Base-by-base conservation (phyloP, 1,284 basidiomycete species). In the Puccinia hordei region DNA sequence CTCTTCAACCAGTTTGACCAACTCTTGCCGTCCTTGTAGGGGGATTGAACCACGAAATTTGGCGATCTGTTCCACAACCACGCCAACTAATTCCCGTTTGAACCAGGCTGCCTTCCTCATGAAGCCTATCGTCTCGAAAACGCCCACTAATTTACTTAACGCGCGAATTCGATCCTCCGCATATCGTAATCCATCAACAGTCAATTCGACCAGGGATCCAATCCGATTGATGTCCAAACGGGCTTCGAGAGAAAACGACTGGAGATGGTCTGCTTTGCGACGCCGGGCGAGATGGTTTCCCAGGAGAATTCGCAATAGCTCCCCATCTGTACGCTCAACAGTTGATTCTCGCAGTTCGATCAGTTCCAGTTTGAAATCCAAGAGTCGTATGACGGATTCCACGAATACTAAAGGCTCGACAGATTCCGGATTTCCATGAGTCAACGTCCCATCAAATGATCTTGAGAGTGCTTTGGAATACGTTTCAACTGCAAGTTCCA, bases 31-130 rank as follows among this genome's bases (percentile, higher is more conserved):
- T 55, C 65, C 61, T 12, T 24, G 35, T 33, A 49, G 35, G 12
- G 55, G 55, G 8, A 61, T 44, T n/a, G 46, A 55, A 41, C 38
- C 51, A 55, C 65, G 63, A 69, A 66, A 55, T 15, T 57, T 51
- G 15, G 15, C 49, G 13, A 78, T 55, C 35, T 69, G 61, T 55
- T 78, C 53, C 13, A 72, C 27, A 24, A 79, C 51, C 22, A 79
- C 53, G 3, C 66, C 66, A 33, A 79, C 57, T 35, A 79, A 72
- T 51, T 79, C 68, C 17, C 77, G 51, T 51, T 72, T 59, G 51
- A 79, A 71, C 77, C 77, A 79, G 55, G 68, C 57, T 72, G 68
- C 38, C 71, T 79, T 79, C 57, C 77, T 72, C 33, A 24, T 69
- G 24, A 55, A 79, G 46, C 66, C 68, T 27, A 79, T 79, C 15